Conservation (phyloP, 305 asterid species). For the Rubia balearica region DNA sequence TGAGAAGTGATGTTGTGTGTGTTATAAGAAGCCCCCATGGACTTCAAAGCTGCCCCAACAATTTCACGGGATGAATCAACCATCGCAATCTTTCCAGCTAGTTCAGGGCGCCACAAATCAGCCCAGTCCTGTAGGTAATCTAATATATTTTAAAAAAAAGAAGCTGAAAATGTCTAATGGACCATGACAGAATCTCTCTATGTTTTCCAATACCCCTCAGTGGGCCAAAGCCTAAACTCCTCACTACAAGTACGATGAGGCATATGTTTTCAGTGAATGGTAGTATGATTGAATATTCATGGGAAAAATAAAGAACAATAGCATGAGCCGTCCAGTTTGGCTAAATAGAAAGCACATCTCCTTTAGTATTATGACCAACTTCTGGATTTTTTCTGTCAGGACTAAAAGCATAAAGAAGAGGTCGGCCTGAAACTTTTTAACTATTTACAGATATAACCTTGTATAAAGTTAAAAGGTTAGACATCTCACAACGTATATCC, state of each 20-base stretch:
- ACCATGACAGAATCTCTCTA: too few relatives aligned
- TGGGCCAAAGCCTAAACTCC: too few relatives aligned
- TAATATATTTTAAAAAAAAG: not conserved
- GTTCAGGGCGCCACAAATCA: conserved; percentile 94
- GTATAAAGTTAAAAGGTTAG: not conserved
- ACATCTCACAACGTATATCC: not conserved
- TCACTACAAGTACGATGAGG: too few relatives aligned
- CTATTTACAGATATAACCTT: not conserved
- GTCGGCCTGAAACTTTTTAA: not conserved
- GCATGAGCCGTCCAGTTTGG: not conserved
- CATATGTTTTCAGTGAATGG: too few relatives aligned
- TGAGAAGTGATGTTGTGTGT: conserved; percentile 53
- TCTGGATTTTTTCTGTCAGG: not conserved
- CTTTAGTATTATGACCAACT: not conserved
- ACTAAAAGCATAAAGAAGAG: not conserved
- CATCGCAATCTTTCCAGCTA: conserved; percentile 87
- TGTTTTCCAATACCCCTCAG: too few relatives aligned
- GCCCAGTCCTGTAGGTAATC: conserved; percentile 74
- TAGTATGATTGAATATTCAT: too few relatives aligned
- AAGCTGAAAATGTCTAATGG: too few relatives aligned
- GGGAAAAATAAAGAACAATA: too few relatives aligned
- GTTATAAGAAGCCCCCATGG: conserved; percentile 90
- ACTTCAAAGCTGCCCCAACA: conserved; percentile 75
- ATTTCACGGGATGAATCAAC: conserved; percentile 89
- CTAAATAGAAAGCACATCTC: not conserved